phyloP scores from a whole-genome alignment of 345 rosid genomes.

The Hirschfeldia incana region DNA sequence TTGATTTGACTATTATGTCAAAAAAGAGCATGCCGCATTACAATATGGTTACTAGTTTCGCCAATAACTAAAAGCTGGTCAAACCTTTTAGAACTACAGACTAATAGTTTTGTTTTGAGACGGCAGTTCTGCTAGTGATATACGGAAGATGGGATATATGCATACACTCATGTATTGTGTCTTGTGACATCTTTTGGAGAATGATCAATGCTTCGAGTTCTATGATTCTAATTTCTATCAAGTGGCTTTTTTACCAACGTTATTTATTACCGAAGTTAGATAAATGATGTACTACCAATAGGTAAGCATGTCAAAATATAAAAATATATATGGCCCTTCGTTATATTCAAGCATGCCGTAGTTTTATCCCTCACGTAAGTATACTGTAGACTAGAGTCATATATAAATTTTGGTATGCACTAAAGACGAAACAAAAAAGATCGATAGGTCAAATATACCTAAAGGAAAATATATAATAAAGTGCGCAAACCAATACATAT shows the following conservation, averaged over 20 bases:
- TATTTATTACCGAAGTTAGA: not conserved
- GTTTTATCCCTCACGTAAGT: not conserved
- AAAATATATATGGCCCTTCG: not conserved
- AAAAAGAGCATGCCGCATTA: not conserved
- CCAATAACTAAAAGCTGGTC: not conserved
- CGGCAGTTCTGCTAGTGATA: too few relatives aligned
- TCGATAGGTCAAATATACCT: not conserved
- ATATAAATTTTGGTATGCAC: not conserved
- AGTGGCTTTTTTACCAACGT: not conserved
- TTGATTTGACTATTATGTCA: not conserved
- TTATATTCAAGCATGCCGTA: not conserved
- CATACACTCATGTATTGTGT: not conserved
- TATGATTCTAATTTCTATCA: not conserved
- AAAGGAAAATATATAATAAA: constrained; percentile 3
- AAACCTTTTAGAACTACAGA: not conserved
- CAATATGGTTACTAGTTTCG: not conserved
- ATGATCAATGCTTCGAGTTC: not conserved
- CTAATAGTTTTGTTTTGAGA: too few relatives aligned
- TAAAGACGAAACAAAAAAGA: not conserved
- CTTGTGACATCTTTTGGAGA: not conserved
- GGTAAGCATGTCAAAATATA: not conserved
- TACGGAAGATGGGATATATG: not conserved
- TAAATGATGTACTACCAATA: not conserved
- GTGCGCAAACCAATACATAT: not conserved
- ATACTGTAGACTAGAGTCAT: not conserved